Percentiles rank a stretch among this genome's conserved stretches.
phyloP scores from a whole-genome alignment of 345 rosid species.

The Clausena lansium region DNA sequence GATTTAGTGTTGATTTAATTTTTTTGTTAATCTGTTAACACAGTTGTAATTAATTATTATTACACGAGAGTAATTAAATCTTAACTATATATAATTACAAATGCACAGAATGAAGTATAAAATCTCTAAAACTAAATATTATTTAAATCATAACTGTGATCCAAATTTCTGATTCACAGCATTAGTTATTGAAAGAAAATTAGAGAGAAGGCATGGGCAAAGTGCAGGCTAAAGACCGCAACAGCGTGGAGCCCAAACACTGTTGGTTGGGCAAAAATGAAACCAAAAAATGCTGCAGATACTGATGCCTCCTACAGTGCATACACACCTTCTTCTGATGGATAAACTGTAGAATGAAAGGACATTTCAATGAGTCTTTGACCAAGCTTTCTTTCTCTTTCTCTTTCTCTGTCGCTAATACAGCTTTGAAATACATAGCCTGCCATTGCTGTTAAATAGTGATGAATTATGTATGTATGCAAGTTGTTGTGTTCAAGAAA shows the following conservation, averaged over 20 bases:
- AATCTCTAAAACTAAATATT: no score
- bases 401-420: not conserved
- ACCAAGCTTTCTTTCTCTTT: conserved; percentile 29
- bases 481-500: conserved; percentile 3
- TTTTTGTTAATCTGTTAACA: no score
- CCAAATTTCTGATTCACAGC: no score
- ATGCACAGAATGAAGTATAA: no score
- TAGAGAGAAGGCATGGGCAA: conserved; percentile 19
- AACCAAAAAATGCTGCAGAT: conserved; percentile 7
- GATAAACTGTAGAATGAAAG: conserved; percentile 49
- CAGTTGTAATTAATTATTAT: no score
- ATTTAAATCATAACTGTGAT: no score
- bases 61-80: no score
- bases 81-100: no score
- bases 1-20: no score
- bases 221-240: conserved; percentile 15
- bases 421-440: conserved; percentile 7
- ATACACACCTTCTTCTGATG: conserved; percentile 24
- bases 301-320: conserved; percentile 33
- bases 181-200: no score
- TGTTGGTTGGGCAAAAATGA: conserved; percentile 36
- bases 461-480: not conserved
- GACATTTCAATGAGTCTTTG: conserved; percentile 52
- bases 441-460: conserved; percentile 17
- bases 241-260: conserved; percentile 33